Evolutionary conservation across 2,329 filamentous ascomycete species (phyloP), one percentile per base, ranked within the genome.

Genomic region (Epichloe scottii): DNA sequence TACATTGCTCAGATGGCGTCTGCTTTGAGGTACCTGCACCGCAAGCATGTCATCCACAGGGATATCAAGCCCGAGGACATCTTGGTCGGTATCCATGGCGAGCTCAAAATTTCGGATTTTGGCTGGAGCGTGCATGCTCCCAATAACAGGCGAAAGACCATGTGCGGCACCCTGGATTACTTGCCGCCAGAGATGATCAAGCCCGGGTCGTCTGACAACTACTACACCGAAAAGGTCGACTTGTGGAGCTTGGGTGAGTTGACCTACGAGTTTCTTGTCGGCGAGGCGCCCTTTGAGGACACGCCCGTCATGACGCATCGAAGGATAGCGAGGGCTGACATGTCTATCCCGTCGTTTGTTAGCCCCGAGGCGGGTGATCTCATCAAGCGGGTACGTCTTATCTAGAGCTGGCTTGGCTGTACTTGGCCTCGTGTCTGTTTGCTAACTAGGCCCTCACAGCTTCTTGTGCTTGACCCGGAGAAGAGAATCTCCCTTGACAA

Each of bases 41-140:
- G 60, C 7, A 65, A 65, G 54, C 56, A 64, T 34, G 57, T 66
- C 15, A 65, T 64, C 5, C 64, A 65, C 48, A 59, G 63, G n/a
- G 60, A 61, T 39, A 64, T 64, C 48, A 66, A 66, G 60, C 63
- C 64, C 3, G 63, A 65, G 53, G 66, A 68, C 39, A 65, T 68
- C 19, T 56, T 68, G 5, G 58, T 68, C 15, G 91, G 91, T 14
- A 89, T 97, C 54, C 91, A 97, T 64, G 93, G 90, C 58, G 93
- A 98, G 74, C 90, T 98, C 72, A 98, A 98, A 70, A 90, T 98
- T 63, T 94, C 89, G 4, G 93, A 98, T 68, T 98, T 97, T 63
- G 91, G 93, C 47, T 98, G 93, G 93, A 94, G 87, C 65, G 93
- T 97, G 4, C 93, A 98, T 68, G 93, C 93, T 5, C 93, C 93